These are phyloP conservation scores for Pythium periplocum DNA, from an alignment of 352 stramenopile species.

Conservation along the genomic window DNA sequence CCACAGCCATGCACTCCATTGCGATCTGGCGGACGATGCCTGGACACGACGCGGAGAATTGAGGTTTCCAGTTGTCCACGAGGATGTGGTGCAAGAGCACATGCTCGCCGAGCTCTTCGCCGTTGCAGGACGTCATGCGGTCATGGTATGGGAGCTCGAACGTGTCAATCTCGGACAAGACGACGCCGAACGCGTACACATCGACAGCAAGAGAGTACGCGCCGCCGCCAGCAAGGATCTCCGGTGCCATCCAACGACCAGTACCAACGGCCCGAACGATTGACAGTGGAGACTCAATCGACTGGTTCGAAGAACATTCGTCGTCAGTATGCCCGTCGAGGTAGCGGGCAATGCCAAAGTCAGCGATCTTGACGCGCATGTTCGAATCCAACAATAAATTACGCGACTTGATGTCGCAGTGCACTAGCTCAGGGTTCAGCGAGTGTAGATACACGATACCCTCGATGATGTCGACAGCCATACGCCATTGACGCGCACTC, in stretches of 20 bases:
- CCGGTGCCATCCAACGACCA: constrained; percentile 3
- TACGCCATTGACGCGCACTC: constrained; percentile 32
- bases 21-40: constrained; percentile 38
- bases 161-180: constrained; percentile 3
- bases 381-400: constrained; percentile 33
- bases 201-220: not conserved
- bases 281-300: not conserved
- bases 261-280: not conserved
- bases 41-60: constrained; percentile 40
- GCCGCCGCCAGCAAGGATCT: not conserved
- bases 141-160: constrained; percentile 1
- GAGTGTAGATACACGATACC: constrained; percentile 44
- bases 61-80: constrained; percentile 37
- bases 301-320: not conserved
- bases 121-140: constrained; percentile 13
- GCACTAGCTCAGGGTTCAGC: constrained; percentile 28
- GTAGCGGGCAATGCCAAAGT: constrained; percentile 39
- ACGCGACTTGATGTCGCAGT: constrained; percentile 34
- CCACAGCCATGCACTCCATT: constrained; percentile 31
- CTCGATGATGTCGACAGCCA: constrained; percentile 42
- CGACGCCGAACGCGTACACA: constrained; percentile 4
- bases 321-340: constrained; percentile 9
- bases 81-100: constrained; percentile 49
- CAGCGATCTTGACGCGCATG: constrained; percentile 30
- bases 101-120: constrained; percentile 29